phyloP scores from a whole-genome alignment of 2,329 filamentous ascomycete genomes.

The Eutypella sp. region DNA sequence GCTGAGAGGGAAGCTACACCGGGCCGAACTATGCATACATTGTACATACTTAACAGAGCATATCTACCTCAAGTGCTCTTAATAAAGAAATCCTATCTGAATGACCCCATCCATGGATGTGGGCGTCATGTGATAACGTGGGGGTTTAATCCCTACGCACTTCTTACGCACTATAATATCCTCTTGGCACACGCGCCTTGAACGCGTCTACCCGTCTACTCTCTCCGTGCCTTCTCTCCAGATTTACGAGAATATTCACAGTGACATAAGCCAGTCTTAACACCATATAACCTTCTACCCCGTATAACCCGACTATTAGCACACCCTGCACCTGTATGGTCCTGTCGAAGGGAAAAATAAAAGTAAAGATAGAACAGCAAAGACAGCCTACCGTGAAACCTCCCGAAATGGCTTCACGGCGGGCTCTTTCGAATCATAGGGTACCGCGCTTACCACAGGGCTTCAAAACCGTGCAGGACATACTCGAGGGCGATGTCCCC shows the following conservation, averaged over 20 bases:
- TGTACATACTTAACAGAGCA: too few relatives aligned
- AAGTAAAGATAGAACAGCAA: neutral
- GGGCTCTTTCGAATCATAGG: constrained; percentile 7
- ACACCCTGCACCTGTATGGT: too few relatives aligned
- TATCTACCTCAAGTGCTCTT: too few relatives aligned
- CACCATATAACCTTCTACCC: neutral
- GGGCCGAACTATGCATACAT: too few relatives aligned
- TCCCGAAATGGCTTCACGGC: neutral
- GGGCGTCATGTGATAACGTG: neutral
- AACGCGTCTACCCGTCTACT: neutral
- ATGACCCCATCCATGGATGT: too few relatives aligned
- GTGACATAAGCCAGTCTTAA: neutral
- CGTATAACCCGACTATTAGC: too few relatives aligned
- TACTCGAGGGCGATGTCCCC: constrained; percentile 36
- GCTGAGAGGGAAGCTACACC: too few relatives aligned
- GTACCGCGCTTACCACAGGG: constrained; percentile 19
- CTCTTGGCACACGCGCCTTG: neutral
- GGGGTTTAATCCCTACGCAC: too few relatives aligned
- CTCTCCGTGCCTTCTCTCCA: too few relatives aligned
- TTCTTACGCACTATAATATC: neutral
- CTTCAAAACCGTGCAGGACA: constrained; percentile 36
- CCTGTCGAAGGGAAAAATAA: too few relatives aligned
- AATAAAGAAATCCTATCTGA: too few relatives aligned
- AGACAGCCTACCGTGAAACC: neutral
- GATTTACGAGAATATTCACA: too few relatives aligned